Conservation (phyloP, 805 yeast species). For the Kuraishia ogatae region DNA sequence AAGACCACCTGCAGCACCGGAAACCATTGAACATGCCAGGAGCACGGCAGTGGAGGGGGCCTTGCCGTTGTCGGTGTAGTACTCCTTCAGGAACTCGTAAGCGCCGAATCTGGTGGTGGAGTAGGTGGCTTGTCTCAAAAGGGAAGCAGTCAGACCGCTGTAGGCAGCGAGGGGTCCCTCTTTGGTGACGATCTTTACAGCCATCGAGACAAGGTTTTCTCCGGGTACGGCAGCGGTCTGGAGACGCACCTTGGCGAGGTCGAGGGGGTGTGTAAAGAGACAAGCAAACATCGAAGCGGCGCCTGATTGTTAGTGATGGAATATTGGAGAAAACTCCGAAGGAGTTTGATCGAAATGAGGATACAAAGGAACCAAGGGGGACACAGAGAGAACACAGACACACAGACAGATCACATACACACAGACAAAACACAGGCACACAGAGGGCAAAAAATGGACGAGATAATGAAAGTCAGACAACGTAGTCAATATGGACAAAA, state of each 20-base stretch:
- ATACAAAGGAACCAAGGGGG: background rate
- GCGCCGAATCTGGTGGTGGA: slow-evolving; percentile 82
- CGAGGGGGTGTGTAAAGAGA: slow-evolving; percentile 71
- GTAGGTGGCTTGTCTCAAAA: slow-evolving; percentile 81
- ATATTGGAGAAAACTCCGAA: no score
- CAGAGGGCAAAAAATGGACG: no score
- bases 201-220: slow-evolving; percentile 52
- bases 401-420: no score
- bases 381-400: no score
- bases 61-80: slow-evolving; percentile 28
- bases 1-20: slow-evolving; percentile 78
- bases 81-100: slow-evolving; percentile 69
- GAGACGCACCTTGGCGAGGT: slow-evolving; percentile 77
- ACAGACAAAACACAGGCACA: no score
- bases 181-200: slow-evolving; percentile 44
- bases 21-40: slow-evolving; percentile 74
- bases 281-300: slow-evolving; percentile 64
- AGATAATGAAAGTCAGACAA: no score
- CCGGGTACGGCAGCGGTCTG: slow-evolving; percentile 72
- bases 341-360: background rate
- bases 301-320: slow-evolving; percentile 24
- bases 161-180: slow-evolving; percentile 71
- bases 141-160: slow-evolving; percentile 74
- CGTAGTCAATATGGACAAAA: no score
- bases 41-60: slow-evolving; percentile 44